phyloP scores from a whole-genome alignment of 2,329 filamentous ascomycete species.

The Nemania sp. region DNA sequence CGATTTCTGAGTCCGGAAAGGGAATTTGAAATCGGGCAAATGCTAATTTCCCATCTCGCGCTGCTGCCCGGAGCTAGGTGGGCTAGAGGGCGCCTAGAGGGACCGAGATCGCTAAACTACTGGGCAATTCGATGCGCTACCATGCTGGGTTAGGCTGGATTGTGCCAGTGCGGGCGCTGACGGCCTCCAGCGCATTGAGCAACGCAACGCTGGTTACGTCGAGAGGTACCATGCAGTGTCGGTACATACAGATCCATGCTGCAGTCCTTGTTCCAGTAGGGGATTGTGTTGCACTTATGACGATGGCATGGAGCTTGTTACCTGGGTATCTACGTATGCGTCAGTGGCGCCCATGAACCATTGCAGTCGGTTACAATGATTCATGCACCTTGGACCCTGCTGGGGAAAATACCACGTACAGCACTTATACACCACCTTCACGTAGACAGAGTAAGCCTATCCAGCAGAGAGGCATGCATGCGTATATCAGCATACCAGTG shows the following conservation, averaged over 20 bases:
- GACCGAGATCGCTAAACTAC: slow-evolving; percentile 16
- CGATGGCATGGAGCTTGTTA: neutral
- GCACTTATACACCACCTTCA: too few relatives aligned
- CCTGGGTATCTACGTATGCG: neutral
- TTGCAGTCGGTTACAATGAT: too few relatives aligned
- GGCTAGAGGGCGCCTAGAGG: slow-evolving; percentile 7
- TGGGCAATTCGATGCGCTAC: slow-evolving; percentile 16
- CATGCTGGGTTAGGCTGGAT: too few relatives aligned
- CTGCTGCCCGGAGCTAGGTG: slow-evolving; percentile 4
- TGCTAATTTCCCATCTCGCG: slow-evolving; percentile 35
- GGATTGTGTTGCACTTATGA: neutral
- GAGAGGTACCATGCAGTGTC: neutral
- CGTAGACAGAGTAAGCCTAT: too few relatives aligned
- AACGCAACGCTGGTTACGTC: too few relatives aligned
- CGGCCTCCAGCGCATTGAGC: too few relatives aligned
- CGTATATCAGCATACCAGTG: too few relatives aligned
- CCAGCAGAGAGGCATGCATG: too few relatives aligned
- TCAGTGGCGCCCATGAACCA: slow-evolving; percentile 17
- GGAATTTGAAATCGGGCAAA: slow-evolving; percentile 39
- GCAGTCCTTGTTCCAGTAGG: neutral
- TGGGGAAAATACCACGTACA: neutral
- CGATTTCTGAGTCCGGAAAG: slow-evolving; percentile 34
- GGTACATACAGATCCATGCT: neutral
- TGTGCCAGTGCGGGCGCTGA: too few relatives aligned
- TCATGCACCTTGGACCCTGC: slow-evolving; percentile 1